Evolutionary conservation across 192 early-diverging fungal species (phyloP).

Genomic region (Mortierella antarctica): DNA sequence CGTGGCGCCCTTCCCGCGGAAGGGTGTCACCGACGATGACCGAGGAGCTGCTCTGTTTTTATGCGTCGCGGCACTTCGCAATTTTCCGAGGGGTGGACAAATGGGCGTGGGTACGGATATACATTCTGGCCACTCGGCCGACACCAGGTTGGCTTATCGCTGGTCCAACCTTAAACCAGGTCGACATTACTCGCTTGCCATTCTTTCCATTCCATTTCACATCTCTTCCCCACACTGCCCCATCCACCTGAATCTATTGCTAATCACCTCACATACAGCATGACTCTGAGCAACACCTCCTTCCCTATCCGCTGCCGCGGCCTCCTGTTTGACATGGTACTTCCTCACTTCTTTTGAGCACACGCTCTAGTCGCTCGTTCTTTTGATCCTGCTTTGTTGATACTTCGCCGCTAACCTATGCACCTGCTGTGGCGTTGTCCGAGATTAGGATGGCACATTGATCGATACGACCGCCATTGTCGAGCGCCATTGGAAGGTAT

Average conservation of each 20-base stretch:
- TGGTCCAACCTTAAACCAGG: too few relatives aligned
- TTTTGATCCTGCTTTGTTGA: background rate
- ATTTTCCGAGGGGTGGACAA: too few relatives aligned
- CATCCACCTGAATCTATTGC: background rate
- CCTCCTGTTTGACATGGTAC: constrained; percentile 52
- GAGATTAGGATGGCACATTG: constrained; percentile 57
- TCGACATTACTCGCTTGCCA: too few relatives aligned
- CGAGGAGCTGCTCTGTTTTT: too few relatives aligned
- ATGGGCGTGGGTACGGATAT: too few relatives aligned
- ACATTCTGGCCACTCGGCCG: too few relatives aligned
- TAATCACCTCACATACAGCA: background rate
- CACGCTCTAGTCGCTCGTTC: background rate
- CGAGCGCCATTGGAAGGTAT: constrained; percentile 56
- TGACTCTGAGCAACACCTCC: background rate
- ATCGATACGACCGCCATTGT: constrained; percentile 64
- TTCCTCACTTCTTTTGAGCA: background rate
- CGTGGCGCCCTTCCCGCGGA: too few relatives aligned
- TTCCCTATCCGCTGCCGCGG: constrained; percentile 52
- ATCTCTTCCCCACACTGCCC: background rate
- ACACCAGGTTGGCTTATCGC: too few relatives aligned
- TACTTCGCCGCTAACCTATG: background rate
- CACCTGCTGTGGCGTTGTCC: background rate
- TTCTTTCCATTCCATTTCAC: background rate
- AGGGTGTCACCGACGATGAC: too few relatives aligned
- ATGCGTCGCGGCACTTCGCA: too few relatives aligned